Base-by-base conservation (phyloP, 345 rosid species). In the Brassica cretica region DNA sequence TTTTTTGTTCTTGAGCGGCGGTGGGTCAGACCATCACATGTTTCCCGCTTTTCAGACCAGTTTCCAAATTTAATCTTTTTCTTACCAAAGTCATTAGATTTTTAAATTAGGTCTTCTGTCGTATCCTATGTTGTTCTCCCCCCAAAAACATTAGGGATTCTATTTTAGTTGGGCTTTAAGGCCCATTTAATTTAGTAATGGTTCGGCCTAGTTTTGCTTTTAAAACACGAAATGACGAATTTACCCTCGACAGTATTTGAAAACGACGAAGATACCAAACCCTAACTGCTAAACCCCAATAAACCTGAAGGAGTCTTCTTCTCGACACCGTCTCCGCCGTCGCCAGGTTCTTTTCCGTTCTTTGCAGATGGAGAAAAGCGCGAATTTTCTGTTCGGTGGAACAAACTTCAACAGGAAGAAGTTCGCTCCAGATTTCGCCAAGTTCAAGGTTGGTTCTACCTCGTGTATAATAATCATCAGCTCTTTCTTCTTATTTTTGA, bases 311-410 rank as follows among this genome's bases (percentile, higher is more conserved):
- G 30, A 53, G 27, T 12, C 2, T 0, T 49, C 18, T 32, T 41
- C 62, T 59, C 80, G 75, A 16, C 10, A 37, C 56, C 46, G 37
- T 10, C 49, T 37, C 58, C 70, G 77, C 82, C 82, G 82, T 59
- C 74, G 64, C 19, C 58, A 33, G 16, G 16, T 61, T 1, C 3
- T 5, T 4, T 1, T 16, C 7, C 18, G 18, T 53, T n/a, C 71
- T 27, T 64, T 5, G n/a, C 10, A 59, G 64, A 94, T 94, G 98
- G 94, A 90, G 74, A 83, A 84, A 70, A 86, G 70, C 39, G 59
- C 83, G 0, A 86, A 88, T n/a, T 92, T 94, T 78, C 84, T 94
- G 70, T 91, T 94, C 72, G 87, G 90, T 4, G 98, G 98, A 62
- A 83, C 89, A 80, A 83, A 66, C 29, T 92, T 94, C 71, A 73